Percentiles rank a stretch among this genome's conserved stretches.
Conservation (phyloP, 768 basidiomycete species). For the Calocybe indica region DNA sequence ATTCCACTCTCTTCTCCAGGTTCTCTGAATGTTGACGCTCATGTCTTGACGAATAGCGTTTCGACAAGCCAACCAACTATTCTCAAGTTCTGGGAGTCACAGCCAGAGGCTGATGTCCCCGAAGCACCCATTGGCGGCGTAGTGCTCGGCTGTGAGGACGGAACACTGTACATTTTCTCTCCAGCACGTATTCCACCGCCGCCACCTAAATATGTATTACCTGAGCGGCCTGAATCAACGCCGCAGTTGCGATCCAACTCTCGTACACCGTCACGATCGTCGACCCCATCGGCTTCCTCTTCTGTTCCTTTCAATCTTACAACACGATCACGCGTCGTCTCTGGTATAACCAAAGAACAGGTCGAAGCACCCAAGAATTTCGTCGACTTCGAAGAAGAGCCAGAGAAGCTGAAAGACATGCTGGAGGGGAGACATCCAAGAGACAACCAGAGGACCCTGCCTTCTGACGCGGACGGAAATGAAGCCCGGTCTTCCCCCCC, state of each 20-base stretch:
- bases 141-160: neutral
- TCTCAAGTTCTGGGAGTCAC: too few species aligned
- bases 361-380: constrained; percentile 75
- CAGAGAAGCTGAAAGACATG: constrained; percentile 69
- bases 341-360: constrained; percentile 63
- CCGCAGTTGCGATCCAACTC: constrained; percentile 14
- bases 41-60: neutral
- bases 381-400: constrained; percentile 80
- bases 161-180: neutral
- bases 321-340: constrained; percentile 59
- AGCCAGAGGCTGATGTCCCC: neutral
- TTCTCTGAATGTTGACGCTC: neutral
- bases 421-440: constrained; percentile 49
- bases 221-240: constrained; percentile 5
- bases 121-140: neutral
- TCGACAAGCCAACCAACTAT: too few species aligned
- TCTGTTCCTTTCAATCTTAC: constrained; percentile 47
- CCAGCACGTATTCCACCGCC: neutral
- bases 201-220: neutral
- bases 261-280: constrained; percentile 25
- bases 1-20: neutral
- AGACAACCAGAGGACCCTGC: constrained; percentile 18
- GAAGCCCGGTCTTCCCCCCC: too few species aligned
- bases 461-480: neutral
- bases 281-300: constrained; percentile 34